Evolutionary conservation across 2,329 filamentous ascomycete species (phyloP), one percentile per base, ranked within the genome.

Genomic region (Ambrosiella cleistominuta): DNA sequence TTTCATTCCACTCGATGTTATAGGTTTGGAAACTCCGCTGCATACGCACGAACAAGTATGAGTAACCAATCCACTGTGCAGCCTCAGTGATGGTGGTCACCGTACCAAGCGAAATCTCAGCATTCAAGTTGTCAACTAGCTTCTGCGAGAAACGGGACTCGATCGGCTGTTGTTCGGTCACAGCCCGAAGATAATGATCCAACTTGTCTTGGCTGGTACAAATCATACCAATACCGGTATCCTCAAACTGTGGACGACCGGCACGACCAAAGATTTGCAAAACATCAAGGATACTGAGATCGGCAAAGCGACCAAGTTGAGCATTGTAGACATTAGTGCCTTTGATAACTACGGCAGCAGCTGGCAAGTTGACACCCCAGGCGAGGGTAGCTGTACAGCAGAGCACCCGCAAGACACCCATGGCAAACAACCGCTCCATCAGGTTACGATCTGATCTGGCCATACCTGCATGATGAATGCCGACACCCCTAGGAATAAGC

Each of bases 211-310:
- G 85, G 0, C 88, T 95, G 0, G 94, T 98, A 66, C 89, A 94
- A 63, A 98, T 98, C 75, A 96, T 96, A 62, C 94, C 94, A 64
- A 97, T 95, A 75, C 93, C 93, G 40, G 86, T 93, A 66, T 97
- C 93, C 67, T 97, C 90, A 64, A 96, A 98, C 67, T 98, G 93
- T 45, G 94, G 93, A 68, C 93, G 86, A 75, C 93, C 93, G 61
- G 93, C 94, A 77, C 93, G 90, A 74, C 93, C 93, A 66, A 98
- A 98, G 61, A 98, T 98, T 68, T 98, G 93, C 58, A 98, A 75
- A 13, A 98, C 93, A 68, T 98, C 93, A 1, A 98, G 77, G 63
- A 98, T 98, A 2, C 93, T 91, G 4, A 98, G 77, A 66, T 98
- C 93, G 17, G 96, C 85, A 64, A 96, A 97, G 70, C 95, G 95